Evolutionary conservation across 2,329 filamentous ascomycete species (phyloP).

Genomic region (Penicillium polonicum): DNA sequence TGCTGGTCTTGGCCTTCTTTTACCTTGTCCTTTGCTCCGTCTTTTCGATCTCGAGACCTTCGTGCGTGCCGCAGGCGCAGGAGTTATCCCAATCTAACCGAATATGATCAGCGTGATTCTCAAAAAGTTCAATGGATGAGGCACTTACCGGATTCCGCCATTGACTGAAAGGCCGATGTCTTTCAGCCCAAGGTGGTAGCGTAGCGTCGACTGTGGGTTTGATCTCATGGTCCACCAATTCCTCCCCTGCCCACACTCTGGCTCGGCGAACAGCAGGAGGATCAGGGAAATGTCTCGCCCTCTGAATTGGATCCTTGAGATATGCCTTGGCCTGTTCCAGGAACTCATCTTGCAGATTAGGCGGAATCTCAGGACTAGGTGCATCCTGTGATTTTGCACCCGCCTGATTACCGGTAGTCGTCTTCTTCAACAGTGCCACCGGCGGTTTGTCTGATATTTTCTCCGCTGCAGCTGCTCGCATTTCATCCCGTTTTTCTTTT

Average conservation of each 20-base stretch:
- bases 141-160: conserved; percentile 3
- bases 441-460: neutral
- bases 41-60: neutral
- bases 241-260: conserved; percentile 9
- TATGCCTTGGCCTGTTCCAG: neutral
- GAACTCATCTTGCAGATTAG: conserved; percentile 1
- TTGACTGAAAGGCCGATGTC: conserved; percentile 1
- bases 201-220: neutral
- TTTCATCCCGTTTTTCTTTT: neutral
- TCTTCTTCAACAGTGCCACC: neutral
- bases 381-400: neutral
- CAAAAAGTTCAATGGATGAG: neutral
- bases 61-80: neutral
- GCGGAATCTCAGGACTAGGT: neutral
- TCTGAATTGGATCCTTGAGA: neutral
- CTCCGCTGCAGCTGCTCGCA: neutral
- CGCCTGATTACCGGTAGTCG: neutral
- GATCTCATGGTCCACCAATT: neutral
- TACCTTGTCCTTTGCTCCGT: neutral
- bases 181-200: conserved; percentile 1
- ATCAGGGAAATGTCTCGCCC: conserved; percentile 1
- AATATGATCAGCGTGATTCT: neutral
- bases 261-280: conserved; percentile 1
- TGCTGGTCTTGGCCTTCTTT: neutral
- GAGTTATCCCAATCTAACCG: neutral